Percentiles rank a stretch among this genome's conserved stretches.
These are phyloP conservation scores for Naganishia liquefaciens DNA, from an alignment of 1,284 basidiomycete species.

Conservation along the genomic window DNA sequence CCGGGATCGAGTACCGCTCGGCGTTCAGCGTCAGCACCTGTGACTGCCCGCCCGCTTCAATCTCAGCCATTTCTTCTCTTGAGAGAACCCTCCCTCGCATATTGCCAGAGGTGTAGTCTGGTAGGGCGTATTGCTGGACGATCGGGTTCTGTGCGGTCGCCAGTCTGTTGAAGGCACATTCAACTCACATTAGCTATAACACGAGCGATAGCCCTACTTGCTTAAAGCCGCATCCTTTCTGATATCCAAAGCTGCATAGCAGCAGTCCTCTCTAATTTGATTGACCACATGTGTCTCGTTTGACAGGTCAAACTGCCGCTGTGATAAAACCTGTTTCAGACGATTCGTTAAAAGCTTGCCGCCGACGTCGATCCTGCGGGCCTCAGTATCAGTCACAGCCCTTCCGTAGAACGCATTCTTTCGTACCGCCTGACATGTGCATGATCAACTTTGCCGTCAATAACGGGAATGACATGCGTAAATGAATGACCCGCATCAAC, in stretches of 20 bases:
- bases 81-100: constrained; percentile 64
- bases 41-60: constrained; percentile 55
- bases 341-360: constrained; percentile 94
- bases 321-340: constrained; percentile 87
- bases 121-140: constrained; percentile 83
- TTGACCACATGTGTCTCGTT: constrained; percentile 92
- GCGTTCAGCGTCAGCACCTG: constrained; percentile 84
- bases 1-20: constrained; percentile 85
- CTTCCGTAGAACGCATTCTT: not conserved
- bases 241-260: constrained; percentile 79
- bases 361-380: constrained; percentile 77
- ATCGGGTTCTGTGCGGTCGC: constrained; percentile 62
- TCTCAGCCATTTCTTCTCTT: constrained; percentile 4
- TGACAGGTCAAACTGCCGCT: constrained; percentile 97
- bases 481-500: constrained; percentile 91
- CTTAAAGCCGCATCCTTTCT: constrained; percentile 72
- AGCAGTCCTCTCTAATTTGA: constrained; percentile 80
- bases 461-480: constrained; percentile 84
- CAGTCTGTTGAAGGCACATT: not conserved
- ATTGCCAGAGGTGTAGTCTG: constrained; percentile 72
- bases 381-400: not conserved
- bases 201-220: constrained; percentile 60
- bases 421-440: constrained; percentile 73
- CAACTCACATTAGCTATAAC: not conserved
- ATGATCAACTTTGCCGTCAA: constrained; percentile 73